Base-by-base conservation (phyloP, 1,284 basidiomycete genomes). In the Irpex rosettiformis region DNA sequence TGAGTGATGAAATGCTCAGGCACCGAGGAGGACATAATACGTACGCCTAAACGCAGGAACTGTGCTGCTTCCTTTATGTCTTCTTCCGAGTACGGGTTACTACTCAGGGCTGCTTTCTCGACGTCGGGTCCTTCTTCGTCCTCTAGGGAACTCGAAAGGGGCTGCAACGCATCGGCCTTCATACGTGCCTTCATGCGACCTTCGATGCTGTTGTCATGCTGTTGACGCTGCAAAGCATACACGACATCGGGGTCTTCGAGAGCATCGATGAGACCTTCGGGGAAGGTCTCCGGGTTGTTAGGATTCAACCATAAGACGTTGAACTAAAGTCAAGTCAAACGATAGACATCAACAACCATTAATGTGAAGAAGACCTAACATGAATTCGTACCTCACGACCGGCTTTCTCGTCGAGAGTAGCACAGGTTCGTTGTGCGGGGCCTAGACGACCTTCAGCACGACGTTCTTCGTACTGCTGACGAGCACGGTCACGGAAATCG, bases 291-390 rank as follows among this genome's bases (percentile, higher is more conserved):
- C 5, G 75, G 72, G 65, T 85, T 79, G 57, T 77, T 75, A 2
- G 88, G 85, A 67, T 91, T 82, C 52, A 93, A 76, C 83, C 87
- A 90, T 28, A 92, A 74, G 27, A 89, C 80, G 67, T 92, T 92
- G 72, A 91, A 91, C 91, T 92, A 64, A 53, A 2, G 30, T 18
- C 10, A 33, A 27, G 45, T 42, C 42, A 52, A n/a, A 21, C 16
- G 28, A 18, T 42, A 59, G n/a, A n/a, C 33, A 37, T 42, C 30
- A 21, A 24, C 37, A 42, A 60, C 18, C 33, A 37, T 37, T 37
- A 37, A 37, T 3, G 16, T 16, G 33, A 37, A 37, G 33, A 37
- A 37, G 33, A 16, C 16, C 1, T 11, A 29, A 59, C 40, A 29
- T 45, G 21, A 4, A 10, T 45, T 69, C 80, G 67, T 61, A 89